These are phyloP conservation scores for Xylogone sp. DNA, from an alignment of 2,329 filamentous ascomycete genomes.

Conservation along the genomic window DNA sequence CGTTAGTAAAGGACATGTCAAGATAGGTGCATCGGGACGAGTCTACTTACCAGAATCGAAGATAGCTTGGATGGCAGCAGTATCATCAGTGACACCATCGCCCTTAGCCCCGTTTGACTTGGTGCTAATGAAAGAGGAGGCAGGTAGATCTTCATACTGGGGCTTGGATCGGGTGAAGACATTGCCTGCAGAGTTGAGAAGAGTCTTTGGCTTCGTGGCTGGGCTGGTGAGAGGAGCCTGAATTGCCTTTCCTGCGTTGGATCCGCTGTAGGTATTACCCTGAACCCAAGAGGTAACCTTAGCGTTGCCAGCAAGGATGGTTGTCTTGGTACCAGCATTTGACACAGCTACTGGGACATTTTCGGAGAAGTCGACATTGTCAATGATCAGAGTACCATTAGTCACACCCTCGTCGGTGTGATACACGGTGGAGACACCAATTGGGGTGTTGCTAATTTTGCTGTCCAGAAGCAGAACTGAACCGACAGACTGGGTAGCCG, in stretches of 20 bases:
- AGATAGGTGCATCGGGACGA: neutral
- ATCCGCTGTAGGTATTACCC: slow-evolving; percentile 65
- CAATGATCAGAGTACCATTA: slow-evolving; percentile 78
- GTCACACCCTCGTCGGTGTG: slow-evolving; percentile 56
- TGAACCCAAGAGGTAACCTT: slow-evolving; percentile 73
- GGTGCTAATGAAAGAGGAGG: slow-evolving; percentile 75
- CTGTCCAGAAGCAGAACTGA: slow-evolving; percentile 83
- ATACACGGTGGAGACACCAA: slow-evolving; percentile 77
- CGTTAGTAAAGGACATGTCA: neutral
- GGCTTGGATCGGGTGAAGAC: slow-evolving; percentile 86
- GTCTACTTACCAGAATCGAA: slow-evolving; percentile 55
- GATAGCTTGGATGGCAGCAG: slow-evolving; percentile 73
- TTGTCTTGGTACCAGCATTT: slow-evolving; percentile 49
- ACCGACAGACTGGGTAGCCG: slow-evolving; percentile 70
- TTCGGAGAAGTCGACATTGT: slow-evolving; percentile 80
- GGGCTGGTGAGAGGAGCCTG: slow-evolving; percentile 52
- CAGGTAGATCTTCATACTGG: slow-evolving; percentile 70
- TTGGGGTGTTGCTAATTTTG: slow-evolving; percentile 68
- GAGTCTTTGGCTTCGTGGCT: slow-evolving; percentile 59
- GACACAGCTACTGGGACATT: slow-evolving; percentile 65
- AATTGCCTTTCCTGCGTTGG: slow-evolving; percentile 43
- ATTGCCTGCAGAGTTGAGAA: slow-evolving; percentile 61
- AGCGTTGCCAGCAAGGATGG: slow-evolving; percentile 65
- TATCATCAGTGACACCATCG: slow-evolving; percentile 85
- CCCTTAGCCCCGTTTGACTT: slow-evolving; percentile 81